Evolutionary conservation across 768 basidiomycete genomes (phyloP).

Genomic region (Boletus bicolor): DNA sequence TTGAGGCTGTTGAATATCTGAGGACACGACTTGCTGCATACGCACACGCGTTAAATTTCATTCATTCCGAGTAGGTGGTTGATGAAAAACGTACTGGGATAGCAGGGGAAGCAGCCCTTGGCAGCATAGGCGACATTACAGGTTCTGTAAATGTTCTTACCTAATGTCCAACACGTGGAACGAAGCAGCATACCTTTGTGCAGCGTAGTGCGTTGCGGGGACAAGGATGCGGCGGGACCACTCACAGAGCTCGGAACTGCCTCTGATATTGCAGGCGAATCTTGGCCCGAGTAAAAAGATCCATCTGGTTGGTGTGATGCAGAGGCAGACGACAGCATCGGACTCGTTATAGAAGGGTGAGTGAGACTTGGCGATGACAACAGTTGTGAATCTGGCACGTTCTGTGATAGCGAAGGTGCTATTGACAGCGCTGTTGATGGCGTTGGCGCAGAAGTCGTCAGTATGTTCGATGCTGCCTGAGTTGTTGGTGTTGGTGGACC

Average conservation of each 20-base stretch:
- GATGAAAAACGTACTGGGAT: slow-evolving; percentile 37
- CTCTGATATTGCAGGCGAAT: slow-evolving; percentile 74
- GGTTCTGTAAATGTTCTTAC: slow-evolving; percentile 37
- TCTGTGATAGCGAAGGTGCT: slow-evolving; percentile 34
- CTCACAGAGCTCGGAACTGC: slow-evolving; percentile 45
- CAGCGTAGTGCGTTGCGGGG: slow-evolving; percentile 49
- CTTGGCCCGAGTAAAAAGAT: slow-evolving; percentile 68
- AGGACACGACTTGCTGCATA: slow-evolving; percentile 37
- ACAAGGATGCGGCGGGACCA: slow-evolving; percentile 53
- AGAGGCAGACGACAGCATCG: slow-evolving; percentile 73
- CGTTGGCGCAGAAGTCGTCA: slow-evolving; percentile 35
- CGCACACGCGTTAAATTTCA: slow-evolving; percentile 15
- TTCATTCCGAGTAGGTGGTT: slow-evolving; percentile 11
- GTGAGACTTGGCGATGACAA: slow-evolving; percentile 79
- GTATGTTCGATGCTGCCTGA: slow-evolving; percentile 34
- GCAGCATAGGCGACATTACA: slow-evolving; percentile 42
- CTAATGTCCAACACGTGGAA: slow-evolving; percentile 20
- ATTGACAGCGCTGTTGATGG: slow-evolving; percentile 40
- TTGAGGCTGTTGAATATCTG: slow-evolving; percentile 39
- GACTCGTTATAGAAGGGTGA: slow-evolving; percentile 80
- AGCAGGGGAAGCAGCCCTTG: slow-evolving; percentile 41
- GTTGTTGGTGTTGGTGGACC: slow-evolving; percentile 34
- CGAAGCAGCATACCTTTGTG: slow-evolving; percentile 45
- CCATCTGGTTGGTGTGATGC: slow-evolving; percentile 60
- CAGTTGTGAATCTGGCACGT: slow-evolving; percentile 34